phyloP scores from a whole-genome alignment of 1,139 yeast species.

The Saccharomyces pastorianus region DNA sequence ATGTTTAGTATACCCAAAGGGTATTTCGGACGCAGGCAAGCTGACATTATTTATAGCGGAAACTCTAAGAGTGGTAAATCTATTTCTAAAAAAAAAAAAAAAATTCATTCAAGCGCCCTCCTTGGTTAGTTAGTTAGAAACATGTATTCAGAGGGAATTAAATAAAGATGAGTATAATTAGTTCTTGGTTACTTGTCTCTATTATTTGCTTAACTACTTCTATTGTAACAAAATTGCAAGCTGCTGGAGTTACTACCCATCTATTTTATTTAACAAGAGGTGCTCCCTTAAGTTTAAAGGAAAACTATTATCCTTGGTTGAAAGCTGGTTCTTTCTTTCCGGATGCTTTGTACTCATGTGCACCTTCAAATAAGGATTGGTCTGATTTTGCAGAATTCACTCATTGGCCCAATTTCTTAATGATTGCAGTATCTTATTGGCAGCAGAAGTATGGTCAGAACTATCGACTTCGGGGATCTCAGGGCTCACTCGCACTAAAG shows the following conservation, averaged over 20 bases:
- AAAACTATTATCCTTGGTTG: constrained; percentile 18
- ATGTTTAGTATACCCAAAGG: neutral
- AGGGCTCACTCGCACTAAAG: constrained; percentile 32
- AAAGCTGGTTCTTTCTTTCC: constrained; percentile 56
- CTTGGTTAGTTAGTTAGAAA: neutral
- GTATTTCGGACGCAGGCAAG: neutral
- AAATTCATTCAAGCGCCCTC: neutral
- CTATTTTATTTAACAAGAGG: constrained; percentile 37
- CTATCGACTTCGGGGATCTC: constrained; percentile 15
- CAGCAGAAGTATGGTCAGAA: constrained; percentile 28
- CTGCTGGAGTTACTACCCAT: constrained; percentile 34
- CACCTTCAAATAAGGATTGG: constrained; percentile 22
- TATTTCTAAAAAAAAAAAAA: neutral
- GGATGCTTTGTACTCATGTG: constrained; percentile 52
- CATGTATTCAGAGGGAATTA: neutral
- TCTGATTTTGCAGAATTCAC: constrained; percentile 48
- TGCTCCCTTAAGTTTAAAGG: constrained; percentile 10
- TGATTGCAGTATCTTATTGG: constrained; percentile 37
- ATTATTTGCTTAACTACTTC: neutral
- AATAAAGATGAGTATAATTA: neutral
- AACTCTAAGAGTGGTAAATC: neutral
- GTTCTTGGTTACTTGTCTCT: neutral
- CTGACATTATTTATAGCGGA: neutral
- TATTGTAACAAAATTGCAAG: neutral
- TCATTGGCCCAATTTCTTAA: constrained; percentile 59